These are phyloP conservation scores for Candida tropicalis DNA, from an alignment of 1,139 yeast genomes.

Conservation along the genomic window DNA sequence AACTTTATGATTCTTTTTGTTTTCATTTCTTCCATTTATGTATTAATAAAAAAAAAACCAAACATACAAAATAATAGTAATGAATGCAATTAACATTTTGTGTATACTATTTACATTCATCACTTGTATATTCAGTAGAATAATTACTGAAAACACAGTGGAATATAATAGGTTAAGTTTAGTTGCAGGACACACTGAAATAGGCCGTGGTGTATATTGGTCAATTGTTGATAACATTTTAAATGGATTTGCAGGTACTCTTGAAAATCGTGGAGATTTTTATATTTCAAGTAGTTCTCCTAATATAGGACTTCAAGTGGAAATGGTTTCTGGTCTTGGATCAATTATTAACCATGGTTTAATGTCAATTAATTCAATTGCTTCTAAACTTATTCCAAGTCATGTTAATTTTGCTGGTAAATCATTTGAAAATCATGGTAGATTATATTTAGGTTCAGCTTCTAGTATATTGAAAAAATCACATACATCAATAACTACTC, in stretches of 20 bases:
- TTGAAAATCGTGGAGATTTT: background rate
- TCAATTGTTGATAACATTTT: background rate
- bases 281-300: background rate
- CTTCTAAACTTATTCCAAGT: background rate
- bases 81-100: background rate
- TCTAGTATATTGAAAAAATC: background rate
- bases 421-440: background rate
- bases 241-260: background rate
- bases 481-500: background rate
- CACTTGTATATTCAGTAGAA: background rate
- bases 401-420: background rate
- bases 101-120: background rate
- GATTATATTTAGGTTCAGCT: background rate
- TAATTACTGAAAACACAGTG: background rate
- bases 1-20: too few relatives aligned
- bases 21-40: too few relatives aligned
- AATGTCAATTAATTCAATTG: background rate
- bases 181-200: background rate
- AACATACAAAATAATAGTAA: too few relatives aligned
- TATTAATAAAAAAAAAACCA: too few relatives aligned
- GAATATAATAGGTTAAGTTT: background rate
- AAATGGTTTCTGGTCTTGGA: background rate
- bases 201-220: background rate
- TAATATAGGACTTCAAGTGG: background rate
- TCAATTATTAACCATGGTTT: background rate